Evolutionary conservation across 129 eudicot species (phyloP), one percentile per base, ranked within the genome.

Genomic region (Tagetes erecta): DNA sequence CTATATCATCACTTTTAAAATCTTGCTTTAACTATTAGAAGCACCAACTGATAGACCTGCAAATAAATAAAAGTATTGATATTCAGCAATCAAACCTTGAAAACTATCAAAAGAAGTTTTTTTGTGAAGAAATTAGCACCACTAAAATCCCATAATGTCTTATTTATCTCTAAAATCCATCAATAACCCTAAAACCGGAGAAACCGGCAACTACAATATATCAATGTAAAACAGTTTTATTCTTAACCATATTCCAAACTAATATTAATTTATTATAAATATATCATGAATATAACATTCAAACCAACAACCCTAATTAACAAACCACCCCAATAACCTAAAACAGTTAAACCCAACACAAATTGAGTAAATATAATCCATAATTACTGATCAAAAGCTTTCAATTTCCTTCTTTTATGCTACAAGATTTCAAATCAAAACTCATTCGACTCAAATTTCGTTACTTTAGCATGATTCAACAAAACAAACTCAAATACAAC

Each of bases 1-100:
- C 67, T 82, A 72, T 81, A 76, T 70, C 73, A 76, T 76, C 63
- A 58, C 81, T 57, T 65, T 30, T 31, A 67, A 12, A 59, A 65
- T 1, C 40, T 52, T 34, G 42, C 59, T 53, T 51, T 35, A 46
- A 71, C 53, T 60, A 60, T 66, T 65, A 57, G 42, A 57, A 67
- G 36, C 66, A 59, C 27, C 40, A 52, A 78, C 65, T 30, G 50
- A 44, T 83, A 6, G 44, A 47, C 74, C 82, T 75, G 79, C 79
- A 79, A 11, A 53, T 30, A n/a, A 76, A 44, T 11, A 72, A 51
- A 14, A 42, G 40, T 56, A 40, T 35, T 31, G 4, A 49, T 71
- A 49, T 59, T 74, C 30, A 64, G 66, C 41, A 64, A 10, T 41
- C 58, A 35, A 59, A 45, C 59, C 64, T 42, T 8, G 31, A 30